Evolutionary conservation across 495 filamentous ascomycete species (phyloP).

Genomic region (Pyronema domesticum): DNA sequence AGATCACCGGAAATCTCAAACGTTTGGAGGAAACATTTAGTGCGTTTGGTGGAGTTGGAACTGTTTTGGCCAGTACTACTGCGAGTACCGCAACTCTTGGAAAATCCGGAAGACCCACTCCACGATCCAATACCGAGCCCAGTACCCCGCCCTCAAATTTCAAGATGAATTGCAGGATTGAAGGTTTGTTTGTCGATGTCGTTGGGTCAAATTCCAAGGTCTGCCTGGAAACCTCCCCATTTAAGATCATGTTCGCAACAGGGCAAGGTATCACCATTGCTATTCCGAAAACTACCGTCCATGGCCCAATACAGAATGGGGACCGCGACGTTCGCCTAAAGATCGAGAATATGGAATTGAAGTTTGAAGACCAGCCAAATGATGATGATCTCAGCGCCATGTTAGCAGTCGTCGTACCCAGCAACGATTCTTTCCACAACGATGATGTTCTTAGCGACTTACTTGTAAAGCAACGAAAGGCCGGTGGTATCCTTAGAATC

Average conservation of each 20-base stretch:
- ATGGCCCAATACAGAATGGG: constrained; percentile 39
- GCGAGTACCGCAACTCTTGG: constrained; percentile 48
- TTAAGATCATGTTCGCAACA: constrained; percentile 46
- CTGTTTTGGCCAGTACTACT: constrained; percentile 71
- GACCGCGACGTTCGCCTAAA: constrained; percentile 35
- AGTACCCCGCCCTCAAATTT: constrained; percentile 24
- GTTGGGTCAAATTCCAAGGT: constrained; percentile 59
- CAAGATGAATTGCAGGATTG: constrained; percentile 61
- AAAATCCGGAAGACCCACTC: constrained; percentile 24
- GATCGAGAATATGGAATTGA: constrained; percentile 47
- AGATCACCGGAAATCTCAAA: constrained; percentile 59
- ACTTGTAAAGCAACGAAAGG: constrained; percentile 69
- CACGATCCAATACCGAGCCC: constrained; percentile 32
- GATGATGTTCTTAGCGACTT: constrained; percentile 93
- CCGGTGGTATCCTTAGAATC: constrained; percentile 67
- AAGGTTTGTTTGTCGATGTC: constrained; percentile 54
- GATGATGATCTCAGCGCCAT: constrained; percentile 67
- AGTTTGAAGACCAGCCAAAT: constrained; percentile 55
- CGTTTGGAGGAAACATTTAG: constrained; percentile 69
- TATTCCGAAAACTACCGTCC: constrained; percentile 55
- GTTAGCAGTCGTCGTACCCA: constrained; percentile 73
- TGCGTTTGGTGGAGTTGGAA: constrained; percentile 83
- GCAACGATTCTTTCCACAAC: constrained; percentile 75
- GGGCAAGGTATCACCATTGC: constrained; percentile 48
- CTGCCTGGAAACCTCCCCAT: constrained; percentile 52